Conservation (phyloP, 1,284 basidiomycete genomes). For the Marasmius oreades region DNA sequence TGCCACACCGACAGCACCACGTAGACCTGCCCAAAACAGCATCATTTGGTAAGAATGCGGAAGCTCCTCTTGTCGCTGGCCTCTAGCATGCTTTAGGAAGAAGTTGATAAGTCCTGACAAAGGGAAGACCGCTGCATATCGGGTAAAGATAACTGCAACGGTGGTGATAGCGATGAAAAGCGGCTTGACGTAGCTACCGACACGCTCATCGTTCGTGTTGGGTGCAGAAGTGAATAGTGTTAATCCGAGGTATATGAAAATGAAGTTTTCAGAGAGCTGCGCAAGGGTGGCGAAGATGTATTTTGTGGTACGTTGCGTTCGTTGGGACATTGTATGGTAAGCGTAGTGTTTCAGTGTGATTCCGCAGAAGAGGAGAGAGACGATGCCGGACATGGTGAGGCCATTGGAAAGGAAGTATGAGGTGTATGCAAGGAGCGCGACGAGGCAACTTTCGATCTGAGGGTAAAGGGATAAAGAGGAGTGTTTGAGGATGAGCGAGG, state of each 20-base stretch:
- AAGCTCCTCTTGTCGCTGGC: slow-evolving; percentile 82
- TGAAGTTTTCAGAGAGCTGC: slow-evolving; percentile 97
- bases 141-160: slow-evolving; percentile 89
- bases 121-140: slow-evolving; percentile 96
- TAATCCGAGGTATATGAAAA: slow-evolving; percentile 98
- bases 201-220: slow-evolving; percentile 52
- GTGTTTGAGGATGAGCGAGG: slow-evolving; percentile 95
- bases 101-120: slow-evolving; percentile 95
- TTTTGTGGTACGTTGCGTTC: slow-evolving; percentile 93
- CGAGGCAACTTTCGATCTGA: slow-evolving; percentile 91
- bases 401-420: slow-evolving; percentile 99
- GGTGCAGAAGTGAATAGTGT: slow-evolving; percentile 89
- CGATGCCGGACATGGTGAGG: slow-evolving; percentile 93
- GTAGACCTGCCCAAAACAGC: slow-evolving; percentile 98
- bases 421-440: slow-evolving; percentile 93
- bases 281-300: slow-evolving; percentile 93
- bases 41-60: slow-evolving; percentile 98
- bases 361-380: slow-evolving; percentile 96
- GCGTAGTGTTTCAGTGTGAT: slow-evolving; percentile 99
- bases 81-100: slow-evolving; percentile 78
- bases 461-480: slow-evolving; percentile 87
- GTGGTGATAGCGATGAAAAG: slow-evolving; percentile 91
- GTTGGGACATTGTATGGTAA: slow-evolving; percentile 97
- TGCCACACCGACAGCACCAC: slow-evolving; percentile 96
- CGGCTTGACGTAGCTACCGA: slow-evolving; percentile 88